Base-by-base conservation (phyloP, 169 alveolate species). In the Plasmodium cynomolgi region DNA sequence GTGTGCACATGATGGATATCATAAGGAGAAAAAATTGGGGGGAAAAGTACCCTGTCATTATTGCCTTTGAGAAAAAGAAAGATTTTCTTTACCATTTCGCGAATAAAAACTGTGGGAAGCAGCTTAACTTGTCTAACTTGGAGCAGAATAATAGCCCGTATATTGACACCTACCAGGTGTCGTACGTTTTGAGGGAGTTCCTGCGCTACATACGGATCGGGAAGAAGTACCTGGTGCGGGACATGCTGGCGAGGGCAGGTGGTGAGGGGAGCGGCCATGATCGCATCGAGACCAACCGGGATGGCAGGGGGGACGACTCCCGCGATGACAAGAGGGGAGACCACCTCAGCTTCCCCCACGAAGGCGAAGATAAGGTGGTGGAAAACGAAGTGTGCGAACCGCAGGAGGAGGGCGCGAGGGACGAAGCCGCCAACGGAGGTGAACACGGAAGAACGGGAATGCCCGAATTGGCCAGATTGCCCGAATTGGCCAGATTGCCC, bases 11-110 rank as follows among this genome's bases (percentile, higher is more conserved):
- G 94, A 90, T 33, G 47, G 50, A 90, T 56, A 80, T 77, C 17
- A 90, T 90, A 81, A 54, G 56, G 6, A 50, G 26, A 23, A 56
- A 71, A n/a, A 0, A 26, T 7, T 6, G n/a, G 20, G 8, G 44
- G 13, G 84, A 79, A 26, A 90, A 90, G 37, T 80, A 58, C n/a
- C 91, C 88, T 8, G 31, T 90, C 44, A 62, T 90, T 41, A 90
- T 90, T 80, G 90, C 91, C 15, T 90, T 90, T 90, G 84, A 90
- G 34, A 90, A 80, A 58, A 90, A 90, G 56, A 90, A 80, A 50
- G 90, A 90, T 54, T 90, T 90, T 90, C 73, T 58, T n/a, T 90
- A 90, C 54, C 50, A 90, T 80, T 80, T 90, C 7, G 71, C 72
- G 23, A 90, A 80, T 80, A 20, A 37, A 58, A 29, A 68, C 23